phyloP scores from a whole-genome alignment of 73 alveolate genomes.

The Paramecium sonneborni region DNA sequence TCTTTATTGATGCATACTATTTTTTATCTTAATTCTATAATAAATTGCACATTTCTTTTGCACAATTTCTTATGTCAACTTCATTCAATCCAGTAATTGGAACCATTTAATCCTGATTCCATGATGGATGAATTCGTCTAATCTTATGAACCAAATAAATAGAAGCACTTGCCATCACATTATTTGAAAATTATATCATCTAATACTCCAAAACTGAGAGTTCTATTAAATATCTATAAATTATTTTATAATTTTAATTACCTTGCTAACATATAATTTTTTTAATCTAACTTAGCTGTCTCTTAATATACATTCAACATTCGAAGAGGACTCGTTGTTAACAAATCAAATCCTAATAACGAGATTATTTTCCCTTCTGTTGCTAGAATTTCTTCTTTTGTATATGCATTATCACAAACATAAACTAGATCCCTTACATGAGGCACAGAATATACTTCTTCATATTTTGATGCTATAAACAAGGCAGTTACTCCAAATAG shows the following conservation, averaged over 20 bases:
- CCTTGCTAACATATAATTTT: conserved; percentile 60
- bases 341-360: conserved; percentile 74
- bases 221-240: conserved; percentile 55
- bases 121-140: conserved; percentile 52
- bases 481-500: conserved; percentile 84
- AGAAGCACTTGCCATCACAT: conserved; percentile 64
- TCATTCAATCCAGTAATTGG: conserved; percentile 64
- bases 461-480: conserved; percentile 86
- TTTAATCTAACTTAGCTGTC: conserved; percentile 35
- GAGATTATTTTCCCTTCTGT: conserved; percentile 85
- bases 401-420: conserved; percentile 83
- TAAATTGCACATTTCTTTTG: conserved; percentile 52
- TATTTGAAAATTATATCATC: background rate
- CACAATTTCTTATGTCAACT: conserved; percentile 57
- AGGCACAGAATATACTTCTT: conserved; percentile 81
- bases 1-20: conserved; percentile 33
- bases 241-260: background rate
- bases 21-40: conserved; percentile 46
- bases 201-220: conserved; percentile 41
- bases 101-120: conserved; percentile 52
- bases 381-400: conserved; percentile 82
- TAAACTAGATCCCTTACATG: conserved; percentile 66
- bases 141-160: conserved; percentile 65
- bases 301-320: conserved; percentile 65
- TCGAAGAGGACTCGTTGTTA: conserved; percentile 70